These are phyloP conservation scores for Aegilops longissima DNA, from an alignment of 176 grass and related monocot species.

Conservation along the genomic window DNA sequence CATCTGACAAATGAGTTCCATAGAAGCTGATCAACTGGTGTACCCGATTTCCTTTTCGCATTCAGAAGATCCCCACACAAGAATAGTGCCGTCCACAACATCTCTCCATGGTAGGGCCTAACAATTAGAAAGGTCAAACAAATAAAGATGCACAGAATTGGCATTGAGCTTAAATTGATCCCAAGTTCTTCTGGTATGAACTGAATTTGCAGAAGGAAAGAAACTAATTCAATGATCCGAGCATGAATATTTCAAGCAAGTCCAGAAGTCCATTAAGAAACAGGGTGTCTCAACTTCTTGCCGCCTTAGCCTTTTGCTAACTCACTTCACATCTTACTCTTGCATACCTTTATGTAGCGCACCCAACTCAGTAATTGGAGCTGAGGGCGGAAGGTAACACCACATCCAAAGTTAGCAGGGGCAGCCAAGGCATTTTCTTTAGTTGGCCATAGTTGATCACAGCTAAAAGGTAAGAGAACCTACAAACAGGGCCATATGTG, in stretches of 20 bases:
- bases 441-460: constrained; percentile 38
- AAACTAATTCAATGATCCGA: constrained; percentile 22
- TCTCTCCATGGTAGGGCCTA: constrained; percentile 45
- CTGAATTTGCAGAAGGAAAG: constrained; percentile 24
- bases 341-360: constrained; percentile 9
- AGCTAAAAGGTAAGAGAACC: constrained; percentile 28
- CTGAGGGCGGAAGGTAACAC: neutral
- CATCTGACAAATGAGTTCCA: constrained; percentile 29
- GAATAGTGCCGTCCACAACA: constrained; percentile 32
- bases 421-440: constrained; percentile 12
- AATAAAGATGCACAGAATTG: constrained; percentile 19
- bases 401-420: neutral
- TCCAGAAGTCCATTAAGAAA: constrained; percentile 20
- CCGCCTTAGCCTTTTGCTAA: constrained; percentile 25
- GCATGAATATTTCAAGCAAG: constrained; percentile 19
- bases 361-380: constrained; percentile 19
- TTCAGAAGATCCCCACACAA: constrained; percentile 23
- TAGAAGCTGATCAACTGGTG: constrained; percentile 23
- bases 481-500: constrained; percentile 28
- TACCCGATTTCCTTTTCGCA: constrained; percentile 34
- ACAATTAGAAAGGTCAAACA: constrained; percentile 31
- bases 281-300: neutral
- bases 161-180: neutral
- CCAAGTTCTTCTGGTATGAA: constrained; percentile 26
- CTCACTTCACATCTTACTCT: constrained; percentile 2